Conservation (phyloP, 331 rosid genomes). For the Saraca asoca region DNA sequence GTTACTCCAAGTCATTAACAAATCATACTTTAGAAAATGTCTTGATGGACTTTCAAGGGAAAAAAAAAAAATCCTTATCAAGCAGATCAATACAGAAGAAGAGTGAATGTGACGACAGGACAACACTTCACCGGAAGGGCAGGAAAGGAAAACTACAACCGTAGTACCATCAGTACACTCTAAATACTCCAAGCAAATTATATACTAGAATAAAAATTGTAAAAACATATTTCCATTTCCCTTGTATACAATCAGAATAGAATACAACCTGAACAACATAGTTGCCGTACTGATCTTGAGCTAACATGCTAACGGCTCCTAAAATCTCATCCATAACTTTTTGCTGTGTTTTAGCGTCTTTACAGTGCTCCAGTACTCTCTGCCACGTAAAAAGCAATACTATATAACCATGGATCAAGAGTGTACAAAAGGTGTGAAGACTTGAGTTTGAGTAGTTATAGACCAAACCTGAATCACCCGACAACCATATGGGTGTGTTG, state of each 20-base stretch:
- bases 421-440: constrained; percentile 13
- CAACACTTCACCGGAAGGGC: no score
- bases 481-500: constrained; percentile 98
- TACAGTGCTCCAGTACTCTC: constrained; percentile 96
- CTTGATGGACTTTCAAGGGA: background rate
- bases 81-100: background rate
- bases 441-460: background rate
- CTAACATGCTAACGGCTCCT: constrained; percentile 93
- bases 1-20: background rate
- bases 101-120: no score
- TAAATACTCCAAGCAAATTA: background rate
- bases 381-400: constrained; percentile 41
- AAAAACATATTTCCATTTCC: background rate
- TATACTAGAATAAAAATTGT: background rate
- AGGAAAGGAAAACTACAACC: no score
- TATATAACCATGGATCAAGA: background rate
- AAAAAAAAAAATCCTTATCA: background rate
- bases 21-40: background rate
- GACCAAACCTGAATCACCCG: constrained; percentile 86
- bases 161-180: no score
- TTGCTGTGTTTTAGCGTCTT: constrained; percentile 65
- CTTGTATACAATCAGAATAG: background rate
- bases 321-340: constrained; percentile 92
- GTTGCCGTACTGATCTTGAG: constrained; percentile 97
- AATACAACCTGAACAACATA: constrained; percentile 88